phyloP scores from a whole-genome alignment of 1,139 yeast genomes.

The Blastobotrys aristatus region DNA sequence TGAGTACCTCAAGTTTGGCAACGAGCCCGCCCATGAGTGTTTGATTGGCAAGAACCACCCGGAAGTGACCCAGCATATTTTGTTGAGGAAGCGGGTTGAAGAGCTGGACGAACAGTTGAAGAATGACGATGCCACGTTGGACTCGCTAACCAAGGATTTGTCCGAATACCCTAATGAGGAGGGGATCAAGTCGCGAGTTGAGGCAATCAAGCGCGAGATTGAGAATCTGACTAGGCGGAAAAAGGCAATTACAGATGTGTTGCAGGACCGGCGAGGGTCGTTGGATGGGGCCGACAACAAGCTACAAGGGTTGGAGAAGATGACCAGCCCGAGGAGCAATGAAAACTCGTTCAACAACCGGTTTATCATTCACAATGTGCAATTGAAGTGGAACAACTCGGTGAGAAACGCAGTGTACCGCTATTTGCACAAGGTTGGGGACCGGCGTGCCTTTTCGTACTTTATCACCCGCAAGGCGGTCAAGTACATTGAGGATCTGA shows the following conservation, averaged over 20 bases:
- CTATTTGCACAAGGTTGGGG: constrained; percentile 57
- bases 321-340: constrained; percentile 19
- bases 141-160: constrained; percentile 31
- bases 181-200: constrained; percentile 26
- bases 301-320: constrained; percentile 22
- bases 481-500: constrained; percentile 54
- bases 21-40: constrained; percentile 64
- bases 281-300: constrained; percentile 7
- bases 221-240: constrained; percentile 35
- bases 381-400: constrained; percentile 72
- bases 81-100: constrained; percentile 30
- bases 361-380: constrained; percentile 71
- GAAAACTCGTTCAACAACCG: constrained; percentile 54
- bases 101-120: constrained; percentile 46
- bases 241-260: constrained; percentile 18
- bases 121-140: constrained; percentile 35
- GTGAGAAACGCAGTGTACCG: constrained; percentile 58
- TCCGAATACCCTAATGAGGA: constrained; percentile 25
- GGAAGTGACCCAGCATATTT: constrained; percentile 29
- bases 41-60: constrained; percentile 45
- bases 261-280: constrained; percentile 18
- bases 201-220: constrained; percentile 34
- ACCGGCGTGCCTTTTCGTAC: constrained; percentile 53
- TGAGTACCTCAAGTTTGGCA: constrained; percentile 51
- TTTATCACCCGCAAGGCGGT: constrained; percentile 70